Conservation (phyloP, 164 flowering plant genomes). For the Malania oleifera region DNA sequence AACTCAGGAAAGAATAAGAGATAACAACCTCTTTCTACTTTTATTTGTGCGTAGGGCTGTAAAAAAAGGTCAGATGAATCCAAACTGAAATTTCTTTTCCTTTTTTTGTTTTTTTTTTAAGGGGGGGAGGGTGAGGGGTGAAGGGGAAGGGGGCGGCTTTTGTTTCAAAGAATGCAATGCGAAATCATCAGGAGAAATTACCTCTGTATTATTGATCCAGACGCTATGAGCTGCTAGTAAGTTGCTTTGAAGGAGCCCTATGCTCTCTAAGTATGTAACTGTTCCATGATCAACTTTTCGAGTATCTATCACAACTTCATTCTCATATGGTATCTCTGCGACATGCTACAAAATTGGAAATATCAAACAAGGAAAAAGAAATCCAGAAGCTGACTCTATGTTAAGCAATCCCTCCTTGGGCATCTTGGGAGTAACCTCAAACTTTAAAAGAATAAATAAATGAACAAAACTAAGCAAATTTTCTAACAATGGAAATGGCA, state of each 20-base stretch:
- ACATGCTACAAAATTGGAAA: slow-evolving; percentile 52
- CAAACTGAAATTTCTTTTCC: too few species aligned
- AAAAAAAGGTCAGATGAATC: not conserved
- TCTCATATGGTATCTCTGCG: slow-evolving; percentile 86
- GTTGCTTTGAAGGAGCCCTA: slow-evolving; percentile 52
- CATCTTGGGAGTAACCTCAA: not conserved
- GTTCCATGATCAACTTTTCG: slow-evolving; percentile 77
- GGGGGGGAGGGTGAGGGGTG: too few species aligned
- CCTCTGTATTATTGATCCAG: slow-evolving; percentile 75
- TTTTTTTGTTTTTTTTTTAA: too few species aligned
- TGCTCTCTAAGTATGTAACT: slow-evolving; percentile 74
- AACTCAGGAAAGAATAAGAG: too few species aligned
- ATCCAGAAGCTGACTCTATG: not conserved
- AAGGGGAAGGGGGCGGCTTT: too few species aligned
- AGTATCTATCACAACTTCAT: slow-evolving; percentile 46
- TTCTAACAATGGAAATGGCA: too few species aligned
- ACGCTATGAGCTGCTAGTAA: slow-evolving; percentile 84
- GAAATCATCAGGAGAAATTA: slow-evolving; percentile 11
- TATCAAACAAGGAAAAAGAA: slow-evolving; percentile 3
- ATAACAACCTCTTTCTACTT: too few species aligned
- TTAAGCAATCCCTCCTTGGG: not conserved
- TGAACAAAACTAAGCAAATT: too few species aligned
- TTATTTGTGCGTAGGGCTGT: not conserved
- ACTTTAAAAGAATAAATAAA: not conserved
- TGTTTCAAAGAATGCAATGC: not conserved